Evolutionary conservation across 306 rosid species (phyloP), one percentile per base, ranked within the genome.

Genomic region (Vicia sativa): DNA sequence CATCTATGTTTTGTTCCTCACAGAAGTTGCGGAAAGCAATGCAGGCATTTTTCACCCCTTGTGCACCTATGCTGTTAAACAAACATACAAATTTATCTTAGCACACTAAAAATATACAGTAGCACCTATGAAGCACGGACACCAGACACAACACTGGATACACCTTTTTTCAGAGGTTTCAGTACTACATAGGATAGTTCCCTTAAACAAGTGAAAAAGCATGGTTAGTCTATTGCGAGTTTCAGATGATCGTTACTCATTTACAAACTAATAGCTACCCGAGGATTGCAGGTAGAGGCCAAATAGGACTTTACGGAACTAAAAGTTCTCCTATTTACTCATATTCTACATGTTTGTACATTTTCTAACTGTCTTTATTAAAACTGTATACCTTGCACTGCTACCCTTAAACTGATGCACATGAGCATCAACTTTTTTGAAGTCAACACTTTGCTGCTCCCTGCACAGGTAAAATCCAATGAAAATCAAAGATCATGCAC

Each of bases 361-460:
- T 59, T 63, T 49, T 31, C 64, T 28, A 35, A 15, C 15, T 21
- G 49, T 70, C 35, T 31, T 10, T 3, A 54, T 59, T 37, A 62
- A 68, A 65, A 60, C 16, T 58, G 11, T 13, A 58, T 82, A 95
- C 99, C 99, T 95, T 70, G 99, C 87, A 81, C 96, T 90, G 84
- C 99, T 95, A 44, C 99, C 97, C 88, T 95, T 95, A 39, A 95
- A 78, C 80, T 91, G 99, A 83, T 95, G 97, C 67, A 91, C 97
- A 82, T 85, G 92, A 35, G 97, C 90, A 87, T 91, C 99, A 77
- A 91, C 85, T 79, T 75, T 87, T 84, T 78, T 84, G 92, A 87
- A 95, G 78, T 95, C 97, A 59, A 88, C 88, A 57, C 34, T 66
- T 65, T 78, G 78, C 71, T 87, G 97, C 68, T 86, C 88, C 21